These are phyloP conservation scores for Meira nashicola DNA, from an alignment of 1,284 basidiomycete species.

Conservation along the genomic window DNA sequence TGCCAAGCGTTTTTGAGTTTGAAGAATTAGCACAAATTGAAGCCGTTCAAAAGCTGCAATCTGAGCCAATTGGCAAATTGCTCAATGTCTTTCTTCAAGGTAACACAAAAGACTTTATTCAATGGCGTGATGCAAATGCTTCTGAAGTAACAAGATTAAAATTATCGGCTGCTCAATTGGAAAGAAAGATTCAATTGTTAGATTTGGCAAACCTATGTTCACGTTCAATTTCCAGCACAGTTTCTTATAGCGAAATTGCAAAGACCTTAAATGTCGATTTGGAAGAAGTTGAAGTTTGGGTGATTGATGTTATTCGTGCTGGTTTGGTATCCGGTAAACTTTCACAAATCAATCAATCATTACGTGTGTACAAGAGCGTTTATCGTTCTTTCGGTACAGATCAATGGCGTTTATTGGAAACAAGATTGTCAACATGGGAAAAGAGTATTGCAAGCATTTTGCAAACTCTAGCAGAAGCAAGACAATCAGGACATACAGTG, in stretches of 20 bases:
- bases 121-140: slow-evolving; percentile 20
- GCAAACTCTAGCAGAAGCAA: slow-evolving; percentile 14
- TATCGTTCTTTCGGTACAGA: slow-evolving; percentile 42
- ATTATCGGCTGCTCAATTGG: slow-evolving; percentile 24
- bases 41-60: slow-evolving; percentile 31
- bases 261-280: slow-evolving; percentile 24
- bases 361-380: slow-evolving; percentile 46
- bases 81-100: slow-evolving; percentile 47
- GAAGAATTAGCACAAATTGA: slow-evolving; percentile 39
- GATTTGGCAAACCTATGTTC: slow-evolving; percentile 48
- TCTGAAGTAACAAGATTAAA: slow-evolving; percentile 25
- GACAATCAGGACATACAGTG: neutral
- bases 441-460: slow-evolving; percentile 36
- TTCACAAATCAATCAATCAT: slow-evolving; percentile 43
- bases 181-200: slow-evolving; percentile 46
- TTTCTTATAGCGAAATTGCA: slow-evolving; percentile 40
- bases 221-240: slow-evolving; percentile 37
- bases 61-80: slow-evolving; percentile 29
- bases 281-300: slow-evolving; percentile 49
- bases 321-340: slow-evolving; percentile 49
- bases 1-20: slow-evolving; percentile 48
- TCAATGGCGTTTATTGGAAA: slow-evolving; percentile 47
- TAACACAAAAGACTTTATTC: slow-evolving; percentile 23
- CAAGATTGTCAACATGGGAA: slow-evolving; percentile 43
- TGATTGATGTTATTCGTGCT: slow-evolving; percentile 52